A percentile compares a stretch with the other conserved stretches of the same genome.
phyloP scores from a whole-genome alignment of 2,329 filamentous ascomycete species.

The Magnaporthiopsis incrustans region DNA sequence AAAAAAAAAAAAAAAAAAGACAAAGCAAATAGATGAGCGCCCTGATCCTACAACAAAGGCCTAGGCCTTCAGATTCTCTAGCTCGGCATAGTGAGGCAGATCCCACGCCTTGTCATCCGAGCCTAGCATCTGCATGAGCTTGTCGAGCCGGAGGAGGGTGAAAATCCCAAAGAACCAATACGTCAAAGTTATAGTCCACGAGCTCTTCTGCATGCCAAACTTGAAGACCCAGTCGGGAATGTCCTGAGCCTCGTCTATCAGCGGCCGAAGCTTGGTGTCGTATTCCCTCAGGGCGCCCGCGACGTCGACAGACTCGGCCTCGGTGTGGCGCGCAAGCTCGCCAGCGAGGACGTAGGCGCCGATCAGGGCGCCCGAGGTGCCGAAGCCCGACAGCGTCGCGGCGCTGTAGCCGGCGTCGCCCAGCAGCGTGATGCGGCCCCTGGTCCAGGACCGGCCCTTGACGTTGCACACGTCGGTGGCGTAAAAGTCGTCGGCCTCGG shows the following conservation, averaged over 20 bases:
- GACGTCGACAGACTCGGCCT: conserved; percentile 15
- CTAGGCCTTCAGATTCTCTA: neutral
- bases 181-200: neutral
- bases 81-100: neutral
- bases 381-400: conserved; percentile 46
- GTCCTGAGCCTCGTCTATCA: conserved; percentile 33
- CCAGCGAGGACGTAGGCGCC: conserved; percentile 51
- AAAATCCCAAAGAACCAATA: neutral
- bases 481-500: conserved; percentile 37
- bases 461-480: conserved; percentile 35
- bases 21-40: no score
- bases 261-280: conserved; percentile 34
- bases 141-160: conserved; percentile 1
- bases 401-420: conserved; percentile 49
- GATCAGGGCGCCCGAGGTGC: conserved; percentile 38
- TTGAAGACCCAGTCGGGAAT: conserved; percentile 11
- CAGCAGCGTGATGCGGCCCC: conserved; percentile 39
- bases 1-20: no score
- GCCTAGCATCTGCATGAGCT: conserved; percentile 1
- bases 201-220: neutral
- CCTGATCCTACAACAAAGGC: no score
- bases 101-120: conserved; percentile 4
- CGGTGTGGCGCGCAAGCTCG: conserved; percentile 24
- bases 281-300: conserved; percentile 31
- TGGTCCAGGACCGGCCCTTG: conserved; percentile 32